Conservation (phyloP, 768 basidiomycete genomes). For the Trametopsis cervina region DNA sequence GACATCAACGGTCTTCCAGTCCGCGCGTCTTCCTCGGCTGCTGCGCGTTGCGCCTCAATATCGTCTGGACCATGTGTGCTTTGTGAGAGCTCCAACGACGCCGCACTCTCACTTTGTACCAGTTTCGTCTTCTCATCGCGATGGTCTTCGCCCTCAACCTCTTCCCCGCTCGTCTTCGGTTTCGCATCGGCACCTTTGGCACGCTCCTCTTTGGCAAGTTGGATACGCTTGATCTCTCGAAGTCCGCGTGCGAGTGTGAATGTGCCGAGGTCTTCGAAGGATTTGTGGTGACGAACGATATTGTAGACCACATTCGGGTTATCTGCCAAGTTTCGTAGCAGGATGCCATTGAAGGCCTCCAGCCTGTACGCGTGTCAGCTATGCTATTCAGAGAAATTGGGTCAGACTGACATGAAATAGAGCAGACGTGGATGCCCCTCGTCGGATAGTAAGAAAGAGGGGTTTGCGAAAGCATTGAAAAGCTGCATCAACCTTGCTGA, state of each 20-base stretch:
- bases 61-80: conserved; percentile 21
- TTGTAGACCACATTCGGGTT: conserved; percentile 89
- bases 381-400: not conserved
- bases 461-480: conserved; percentile 86
- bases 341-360: conserved; percentile 84
- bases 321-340: conserved; percentile 69
- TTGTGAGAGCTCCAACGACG: conserved; percentile 17
- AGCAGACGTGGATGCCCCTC: conserved; percentile 92
- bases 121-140: conserved; percentile 63
- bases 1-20: conserved; percentile 34
- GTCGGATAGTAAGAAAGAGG: conserved; percentile 83
- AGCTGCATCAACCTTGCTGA: conserved; percentile 83
- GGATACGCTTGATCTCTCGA: conserved; percentile 72
- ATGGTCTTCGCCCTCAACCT: conserved; percentile 32
- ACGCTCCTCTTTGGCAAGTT: conserved; percentile 68
- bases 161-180: conserved; percentile 33
- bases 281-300: conserved; percentile 74
- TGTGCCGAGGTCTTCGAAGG: conserved; percentile 85
- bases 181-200: conserved; percentile 29
- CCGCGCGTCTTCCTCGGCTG: conserved; percentile 22
- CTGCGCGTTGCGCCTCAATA: conserved; percentile 10
- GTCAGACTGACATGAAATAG: conserved; percentile 70
- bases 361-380: conserved; percentile 41
- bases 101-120: conserved; percentile 44
- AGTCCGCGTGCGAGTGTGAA: conserved; percentile 86